Evolutionary conservation across 345 rosid genomes (phyloP).

Genomic region (Rhodomyrtus tomentosa): DNA sequence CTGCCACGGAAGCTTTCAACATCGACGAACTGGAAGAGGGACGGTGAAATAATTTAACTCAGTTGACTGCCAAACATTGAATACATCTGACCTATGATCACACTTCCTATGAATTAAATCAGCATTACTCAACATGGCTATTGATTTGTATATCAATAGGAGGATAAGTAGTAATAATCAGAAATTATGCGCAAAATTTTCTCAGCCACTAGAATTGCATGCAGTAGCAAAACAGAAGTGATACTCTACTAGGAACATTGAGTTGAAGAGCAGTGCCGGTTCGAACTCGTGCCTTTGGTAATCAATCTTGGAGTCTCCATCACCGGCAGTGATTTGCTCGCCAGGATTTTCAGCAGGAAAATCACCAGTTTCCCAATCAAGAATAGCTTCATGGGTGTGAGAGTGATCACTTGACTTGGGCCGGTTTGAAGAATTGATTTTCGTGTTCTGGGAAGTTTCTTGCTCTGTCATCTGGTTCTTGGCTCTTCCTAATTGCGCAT

Average conservation of each 20-base stretch:
- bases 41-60: not conserved
- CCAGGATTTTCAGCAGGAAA: not conserved
- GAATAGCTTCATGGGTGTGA: not conserved
- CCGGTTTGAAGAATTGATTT: not conserved
- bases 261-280: not conserved
- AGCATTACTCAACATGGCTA: not conserved
- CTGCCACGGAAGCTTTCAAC: slow-evolving; percentile 1
- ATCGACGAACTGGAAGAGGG: slow-evolving; percentile 8
- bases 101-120: not conserved
- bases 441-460: not conserved
- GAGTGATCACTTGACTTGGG: not conserved
- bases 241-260: not conserved
- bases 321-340: not conserved
- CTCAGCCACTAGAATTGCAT: not conserved
- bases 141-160: not conserved
- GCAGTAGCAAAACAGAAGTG: not conserved
- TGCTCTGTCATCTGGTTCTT: not conserved
- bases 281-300: not conserved
- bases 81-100: not conserved
- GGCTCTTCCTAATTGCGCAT: not conserved
- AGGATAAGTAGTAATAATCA: not conserved
- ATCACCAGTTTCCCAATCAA: not conserved
- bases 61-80: not conserved
- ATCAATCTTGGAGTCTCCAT: not conserved
- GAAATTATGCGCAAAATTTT: not conserved